Evolutionary conservation across 2,329 filamentous ascomycete genomes (phyloP), one percentile per base, ranked within the genome.

Genomic region (Tolypocladium paradoxum): DNA sequence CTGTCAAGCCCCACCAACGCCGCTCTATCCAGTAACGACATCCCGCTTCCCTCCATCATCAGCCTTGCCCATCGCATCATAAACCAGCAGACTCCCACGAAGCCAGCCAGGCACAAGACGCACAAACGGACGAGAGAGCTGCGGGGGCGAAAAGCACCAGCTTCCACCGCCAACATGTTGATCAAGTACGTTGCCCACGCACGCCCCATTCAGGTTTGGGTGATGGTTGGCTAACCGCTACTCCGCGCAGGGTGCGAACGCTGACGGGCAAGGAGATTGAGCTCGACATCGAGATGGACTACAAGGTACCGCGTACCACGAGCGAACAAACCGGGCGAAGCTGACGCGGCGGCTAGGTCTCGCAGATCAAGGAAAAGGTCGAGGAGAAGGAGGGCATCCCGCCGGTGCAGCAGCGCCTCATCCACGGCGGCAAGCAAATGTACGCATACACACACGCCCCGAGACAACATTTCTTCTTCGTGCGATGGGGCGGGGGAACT

Each of bases 311-410:
- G 37, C 47, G 51, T 37, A 16, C 47, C 9, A 45, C 29, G 48
- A 11, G 16, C 51, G 52, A 31, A 22, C 24, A 12, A 20, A 4
- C 11, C 7, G 48, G 36, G 31, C 27, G 20, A 14, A 6, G 37
- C 37, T 51, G 14, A 51, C 38, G 31, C 29, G 16, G 34, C 24
- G 36, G 38, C 49, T 60, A 95, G 90, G 88, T 97, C 62, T 85
- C 87, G 40, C 85, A 91, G 70, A 97, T 99, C 79, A 99, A 99
- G 79, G 93, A 97, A 74, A 91, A 92, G 65, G 93, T 99, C 53
- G 93, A 99, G 73, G 93, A 99, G 77, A 97, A 97, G 75, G 93
- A 97, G 69, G 93, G 93, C 54, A 99, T 99, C 64, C 92, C 93
- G 45, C 93, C 93, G 1, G 90, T 93, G 20, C 93, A 99, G 74